A percentile compares a stretch with the other conserved stretches of the same genome.
These are phyloP conservation scores for Melastoma candidum DNA, from an alignment of 441 rosid genomes.

Conservation along the genomic window DNA sequence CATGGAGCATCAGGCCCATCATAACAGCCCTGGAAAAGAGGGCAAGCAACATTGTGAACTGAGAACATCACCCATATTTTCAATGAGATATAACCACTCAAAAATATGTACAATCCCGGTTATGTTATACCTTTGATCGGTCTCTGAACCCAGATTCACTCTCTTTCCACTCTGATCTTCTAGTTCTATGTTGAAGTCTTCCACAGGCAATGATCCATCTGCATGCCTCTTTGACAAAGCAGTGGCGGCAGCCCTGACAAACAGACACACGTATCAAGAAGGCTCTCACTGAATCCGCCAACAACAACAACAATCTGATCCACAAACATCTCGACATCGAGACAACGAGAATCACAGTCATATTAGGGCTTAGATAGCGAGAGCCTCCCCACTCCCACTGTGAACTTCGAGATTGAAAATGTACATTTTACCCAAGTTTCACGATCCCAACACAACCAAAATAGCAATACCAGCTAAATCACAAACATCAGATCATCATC, in stretches of 20 bases:
- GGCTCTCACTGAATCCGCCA: conserved; percentile 30
- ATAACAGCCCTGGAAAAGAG: conserved; percentile 49
- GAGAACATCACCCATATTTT: not conserved
- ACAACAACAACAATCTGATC: too few relatives aligned
- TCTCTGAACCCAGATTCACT: conserved; percentile 56
- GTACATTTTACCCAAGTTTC: too few relatives aligned
- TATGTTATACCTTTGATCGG: conserved; percentile 52
- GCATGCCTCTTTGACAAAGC: conserved; percentile 69
- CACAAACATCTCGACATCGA: too few relatives aligned
- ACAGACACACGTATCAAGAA: not conserved
- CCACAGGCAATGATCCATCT: conserved; percentile 62
- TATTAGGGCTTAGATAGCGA: too few relatives aligned
- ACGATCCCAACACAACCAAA: too few relatives aligned
- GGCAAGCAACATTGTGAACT: conserved; percentile 5
- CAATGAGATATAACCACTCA: too few relatives aligned
- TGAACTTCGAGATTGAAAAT: too few relatives aligned
- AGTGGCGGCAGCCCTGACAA: conserved; percentile 60
- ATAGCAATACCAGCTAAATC: too few relatives aligned
- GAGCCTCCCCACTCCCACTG: too few relatives aligned
- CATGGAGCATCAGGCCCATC: conserved; percentile 86
- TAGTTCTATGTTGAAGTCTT: conserved; percentile 66
- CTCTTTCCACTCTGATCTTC: conserved; percentile 74
- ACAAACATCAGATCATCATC: too few relatives aligned
- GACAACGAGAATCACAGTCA: too few relatives aligned
- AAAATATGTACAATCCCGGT: not conserved